Conservation (phyloP, 2,329 filamentous ascomycete genomes). For the Tolypocladium tropicale region DNA sequence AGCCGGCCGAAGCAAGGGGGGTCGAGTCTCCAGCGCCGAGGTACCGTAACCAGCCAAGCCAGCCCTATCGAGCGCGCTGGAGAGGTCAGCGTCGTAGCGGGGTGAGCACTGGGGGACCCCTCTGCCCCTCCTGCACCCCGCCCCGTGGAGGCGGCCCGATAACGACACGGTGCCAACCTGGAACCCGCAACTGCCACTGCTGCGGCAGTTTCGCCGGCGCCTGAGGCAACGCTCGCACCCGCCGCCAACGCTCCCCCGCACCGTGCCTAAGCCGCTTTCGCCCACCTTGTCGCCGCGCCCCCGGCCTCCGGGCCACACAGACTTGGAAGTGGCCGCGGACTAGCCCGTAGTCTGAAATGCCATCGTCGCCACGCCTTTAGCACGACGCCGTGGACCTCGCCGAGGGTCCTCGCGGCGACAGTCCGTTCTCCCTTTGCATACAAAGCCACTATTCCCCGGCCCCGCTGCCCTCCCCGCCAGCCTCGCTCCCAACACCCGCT, state of each 20-base stretch:
- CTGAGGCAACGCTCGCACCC: not conserved
- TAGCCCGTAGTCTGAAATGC: too few relatives aligned
- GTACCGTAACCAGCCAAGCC: not conserved
- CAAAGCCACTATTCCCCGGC: not conserved
- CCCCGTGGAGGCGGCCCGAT: not conserved
- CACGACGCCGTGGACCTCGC: constrained; percentile 2
- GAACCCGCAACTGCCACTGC: not conserved
- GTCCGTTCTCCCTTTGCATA: not conserved
- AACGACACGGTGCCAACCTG: not conserved
- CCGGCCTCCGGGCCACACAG: not conserved
- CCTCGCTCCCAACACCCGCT: not conserved
- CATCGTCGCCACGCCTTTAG: constrained; percentile 2
- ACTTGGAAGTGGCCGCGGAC: not conserved
- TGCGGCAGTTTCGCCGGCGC: not conserved
- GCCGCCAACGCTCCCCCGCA: not conserved
- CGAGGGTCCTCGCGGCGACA: not conserved
- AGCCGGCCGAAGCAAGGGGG: constrained; percentile 20
- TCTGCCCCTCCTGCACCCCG: not conserved
- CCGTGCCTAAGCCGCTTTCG: not conserved
- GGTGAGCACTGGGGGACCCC: not conserved
- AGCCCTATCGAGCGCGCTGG: not conserved
- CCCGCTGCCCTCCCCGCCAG: not conserved
- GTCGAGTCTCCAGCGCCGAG: not conserved
- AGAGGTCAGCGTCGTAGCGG: not conserved
- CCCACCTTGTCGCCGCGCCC: not conserved